Conservation (phyloP, 2,329 filamentous ascomycete species). For the Blastomyces silverae region DNA sequence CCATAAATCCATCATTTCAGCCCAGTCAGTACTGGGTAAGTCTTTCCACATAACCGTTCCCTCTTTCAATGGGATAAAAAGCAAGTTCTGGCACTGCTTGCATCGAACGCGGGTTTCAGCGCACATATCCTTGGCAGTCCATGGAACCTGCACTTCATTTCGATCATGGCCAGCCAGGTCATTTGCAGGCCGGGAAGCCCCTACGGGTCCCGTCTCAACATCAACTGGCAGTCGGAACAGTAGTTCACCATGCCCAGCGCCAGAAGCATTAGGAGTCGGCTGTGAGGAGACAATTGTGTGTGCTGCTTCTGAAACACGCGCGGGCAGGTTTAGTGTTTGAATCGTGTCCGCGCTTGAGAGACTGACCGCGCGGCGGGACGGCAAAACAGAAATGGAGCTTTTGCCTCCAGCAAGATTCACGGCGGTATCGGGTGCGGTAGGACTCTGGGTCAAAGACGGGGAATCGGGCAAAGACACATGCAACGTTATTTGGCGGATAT, state of each 20-base stretch:
- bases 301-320: slow-evolving; percentile 29
- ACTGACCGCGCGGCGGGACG: slow-evolving; percentile 31
- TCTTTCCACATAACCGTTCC: slow-evolving; percentile 68
- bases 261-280: not conserved
- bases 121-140: slow-evolving; percentile 36
- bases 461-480: slow-evolving; percentile 44
- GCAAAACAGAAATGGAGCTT: slow-evolving; percentile 1
- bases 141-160: slow-evolving; percentile 33
- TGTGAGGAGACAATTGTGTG: slow-evolving; percentile 21
- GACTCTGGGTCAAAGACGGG: slow-evolving; percentile 11
- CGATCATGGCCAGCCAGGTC: slow-evolving; percentile 20
- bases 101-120: slow-evolving; percentile 34
- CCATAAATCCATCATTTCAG: slow-evolving; percentile 99
- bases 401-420: not conserved
- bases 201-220: slow-evolving; percentile 23
- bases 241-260: slow-evolving; percentile 25
- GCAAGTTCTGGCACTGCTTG: slow-evolving; percentile 30
- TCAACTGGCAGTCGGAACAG: slow-evolving; percentile 51
- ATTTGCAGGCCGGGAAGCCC: slow-evolving; percentile 9
- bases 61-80: slow-evolving; percentile 25
- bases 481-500: slow-evolving; percentile 55
- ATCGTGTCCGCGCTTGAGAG: slow-evolving; percentile 28
- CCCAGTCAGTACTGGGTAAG: slow-evolving; percentile 93
- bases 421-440: not conserved
- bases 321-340: slow-evolving; percentile 46